These are phyloP conservation scores for Aureobasidium vineae DNA, from an alignment of 2,329 filamentous ascomycete genomes.

Conservation along the genomic window DNA sequence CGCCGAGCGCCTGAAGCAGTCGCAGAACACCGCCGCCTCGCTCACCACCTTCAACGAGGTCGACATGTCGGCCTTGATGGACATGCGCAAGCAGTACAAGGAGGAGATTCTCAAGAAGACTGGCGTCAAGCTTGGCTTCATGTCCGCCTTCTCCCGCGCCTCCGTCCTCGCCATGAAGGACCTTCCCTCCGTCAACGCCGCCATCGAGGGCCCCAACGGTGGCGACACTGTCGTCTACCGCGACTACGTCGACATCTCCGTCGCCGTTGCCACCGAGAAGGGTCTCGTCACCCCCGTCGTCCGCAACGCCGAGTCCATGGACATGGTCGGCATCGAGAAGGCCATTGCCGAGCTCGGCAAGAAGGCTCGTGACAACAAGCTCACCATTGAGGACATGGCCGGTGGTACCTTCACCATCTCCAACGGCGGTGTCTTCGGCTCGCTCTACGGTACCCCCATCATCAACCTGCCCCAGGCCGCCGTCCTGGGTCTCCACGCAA, in stretches of 20 bases:
- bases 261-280: constrained; percentile 96
- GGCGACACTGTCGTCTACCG: constrained; percentile 98
- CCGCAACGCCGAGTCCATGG: constrained; percentile 84
- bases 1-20: constrained; percentile 97
- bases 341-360: constrained; percentile 90
- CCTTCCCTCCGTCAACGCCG: constrained; percentile 91
- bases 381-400: constrained; percentile 99
- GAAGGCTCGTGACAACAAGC: constrained; percentile 95
- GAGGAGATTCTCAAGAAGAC: constrained; percentile 95
- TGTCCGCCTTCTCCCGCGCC: constrained; percentile 94
- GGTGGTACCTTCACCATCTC: constrained; percentile 98
- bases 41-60: constrained; percentile 99
- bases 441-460: constrained; percentile 95
- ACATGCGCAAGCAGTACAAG: constrained; percentile 96
- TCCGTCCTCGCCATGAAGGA: constrained; percentile 91
- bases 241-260: constrained; percentile 96
- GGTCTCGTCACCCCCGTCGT: constrained; percentile 96
- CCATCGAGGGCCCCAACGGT: constrained; percentile 90
- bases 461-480: constrained; percentile 95
- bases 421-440: constrained; percentile 95
- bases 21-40: constrained; percentile 95
- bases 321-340: constrained; percentile 85
- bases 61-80: constrained; percentile 97
- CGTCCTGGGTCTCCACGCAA: constrained; percentile 89
- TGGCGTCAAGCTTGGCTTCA: constrained; percentile 98